Conservation (phyloP, 805 yeast genomes). For the Saturnispora gosingensis region DNA sequence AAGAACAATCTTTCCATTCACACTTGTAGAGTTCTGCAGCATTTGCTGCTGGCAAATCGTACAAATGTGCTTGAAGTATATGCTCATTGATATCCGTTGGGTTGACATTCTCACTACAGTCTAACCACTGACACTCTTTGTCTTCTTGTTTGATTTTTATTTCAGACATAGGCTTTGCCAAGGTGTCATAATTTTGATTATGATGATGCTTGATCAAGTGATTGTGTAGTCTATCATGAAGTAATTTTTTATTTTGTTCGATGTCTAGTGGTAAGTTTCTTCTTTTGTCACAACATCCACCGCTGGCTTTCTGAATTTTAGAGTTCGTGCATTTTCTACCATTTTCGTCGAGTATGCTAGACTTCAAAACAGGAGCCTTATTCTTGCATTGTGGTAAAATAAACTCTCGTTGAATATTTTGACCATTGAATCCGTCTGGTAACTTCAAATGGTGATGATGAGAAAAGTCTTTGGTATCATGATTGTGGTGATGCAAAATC, state of each 20-base stretch:
- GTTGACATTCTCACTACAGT: constrained; percentile 37
- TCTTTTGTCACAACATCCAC: background rate
- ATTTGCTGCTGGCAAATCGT: constrained; percentile 12
- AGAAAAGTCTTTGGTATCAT: constrained; percentile 3
- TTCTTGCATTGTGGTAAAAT: constrained; percentile 21
- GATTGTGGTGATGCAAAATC: constrained; percentile 13
- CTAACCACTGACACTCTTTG: constrained; percentile 55
- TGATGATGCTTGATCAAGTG: background rate
- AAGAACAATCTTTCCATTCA: constrained; percentile 71
- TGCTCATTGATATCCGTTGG: constrained; percentile 41
- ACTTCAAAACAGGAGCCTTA: background rate
- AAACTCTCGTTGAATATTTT: constrained; percentile 21
- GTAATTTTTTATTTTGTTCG: background rate
- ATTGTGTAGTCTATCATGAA: background rate
- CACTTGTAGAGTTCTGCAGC: constrained; percentile 29
- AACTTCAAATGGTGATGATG: constrained; percentile 27
- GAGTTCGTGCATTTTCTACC: background rate
- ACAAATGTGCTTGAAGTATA: constrained; percentile 39
- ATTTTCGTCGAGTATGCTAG: background rate
- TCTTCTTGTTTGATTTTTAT: background rate
- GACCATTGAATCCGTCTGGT: constrained; percentile 22
- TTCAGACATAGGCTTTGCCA: background rate
- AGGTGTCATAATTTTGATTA: background rate
- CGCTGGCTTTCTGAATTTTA: background rate
- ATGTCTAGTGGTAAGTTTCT: background rate